phyloP scores from a whole-genome alignment of 352 stramenopile species.

The Stramenopiles sp. region DNA sequence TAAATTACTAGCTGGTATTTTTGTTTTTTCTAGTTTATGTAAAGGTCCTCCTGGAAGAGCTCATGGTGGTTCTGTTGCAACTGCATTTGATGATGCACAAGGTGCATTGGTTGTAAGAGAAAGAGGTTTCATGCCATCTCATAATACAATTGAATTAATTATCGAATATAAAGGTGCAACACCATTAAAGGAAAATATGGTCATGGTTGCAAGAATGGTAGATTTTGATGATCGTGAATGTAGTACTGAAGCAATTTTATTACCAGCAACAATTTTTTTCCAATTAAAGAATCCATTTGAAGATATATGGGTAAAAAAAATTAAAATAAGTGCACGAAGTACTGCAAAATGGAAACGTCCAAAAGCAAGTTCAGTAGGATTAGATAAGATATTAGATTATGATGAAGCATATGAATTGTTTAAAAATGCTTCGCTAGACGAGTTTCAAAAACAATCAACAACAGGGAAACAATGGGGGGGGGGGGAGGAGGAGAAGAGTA shows the following conservation, averaged over 20 bases:
- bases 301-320: background rate
- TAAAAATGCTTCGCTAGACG: no score
- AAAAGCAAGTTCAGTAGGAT: background rate
- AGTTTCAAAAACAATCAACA: no score
- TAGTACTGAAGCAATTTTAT: background rate
- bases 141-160: background rate
- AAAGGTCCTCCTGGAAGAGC: background rate
- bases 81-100: background rate
- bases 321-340: background rate
- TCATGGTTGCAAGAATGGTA: background rate
- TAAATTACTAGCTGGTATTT: background rate
- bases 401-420: background rate
- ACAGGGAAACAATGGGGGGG: no score
- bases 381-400: background rate
- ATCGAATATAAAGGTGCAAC: background rate
- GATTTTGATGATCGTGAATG: background rate
- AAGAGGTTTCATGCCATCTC: background rate
- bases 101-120: background rate
- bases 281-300: background rate
- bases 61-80: background rate
- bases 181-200: background rate
- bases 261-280: background rate
- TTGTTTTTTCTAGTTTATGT: background rate
- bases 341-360: background rate
- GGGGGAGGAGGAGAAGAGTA: no score